Percentiles rank a stretch among this genome's conserved stretches.
These are phyloP conservation scores for Jatropha podagrica DNA, from an alignment of 441 rosid genomes.

Conservation along the genomic window DNA sequence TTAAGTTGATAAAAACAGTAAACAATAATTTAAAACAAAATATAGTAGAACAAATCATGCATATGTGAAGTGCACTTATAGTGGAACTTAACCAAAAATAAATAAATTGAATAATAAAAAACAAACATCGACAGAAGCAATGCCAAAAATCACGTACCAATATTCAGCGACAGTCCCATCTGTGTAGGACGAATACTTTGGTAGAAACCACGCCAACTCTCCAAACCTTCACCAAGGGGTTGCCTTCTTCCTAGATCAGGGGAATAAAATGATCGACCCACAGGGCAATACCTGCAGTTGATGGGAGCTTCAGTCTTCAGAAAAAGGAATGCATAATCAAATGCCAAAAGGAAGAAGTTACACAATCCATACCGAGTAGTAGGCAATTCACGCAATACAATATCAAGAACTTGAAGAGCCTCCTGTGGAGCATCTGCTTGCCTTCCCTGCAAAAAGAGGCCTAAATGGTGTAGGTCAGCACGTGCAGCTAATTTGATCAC, in stretches of 20 bases:
- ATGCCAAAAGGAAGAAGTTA: slow-evolving; percentile 6
- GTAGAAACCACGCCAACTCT: slow-evolving; percentile 98
- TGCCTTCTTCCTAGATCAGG: slow-evolving; percentile 84
- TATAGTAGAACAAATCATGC: not conserved
- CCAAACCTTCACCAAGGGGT: slow-evolving; percentile 86
- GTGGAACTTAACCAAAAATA: not conserved
- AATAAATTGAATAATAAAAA: not conserved
- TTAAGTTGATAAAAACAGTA: not conserved
- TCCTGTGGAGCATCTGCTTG: slow-evolving; percentile 98
- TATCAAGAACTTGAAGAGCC: slow-evolving; percentile 95
- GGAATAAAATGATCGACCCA: slow-evolving; percentile 90
- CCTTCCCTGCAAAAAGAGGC: slow-evolving; percentile 79
- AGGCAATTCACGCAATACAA: slow-evolving; percentile 94
- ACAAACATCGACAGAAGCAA: not conserved
- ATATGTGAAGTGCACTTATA: not conserved
- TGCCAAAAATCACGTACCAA: slow-evolving; percentile 41
- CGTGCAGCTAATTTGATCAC: slow-evolving; percentile 89
- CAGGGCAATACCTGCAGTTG: slow-evolving; percentile 67
- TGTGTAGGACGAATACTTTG: slow-evolving; percentile 99
- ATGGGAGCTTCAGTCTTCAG: slow-evolving; percentile 19
- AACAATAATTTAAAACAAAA: not conserved
- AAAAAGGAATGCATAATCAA: not conserved
- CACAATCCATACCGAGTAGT: slow-evolving; percentile 51
- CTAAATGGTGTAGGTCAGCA: slow-evolving; percentile 86
- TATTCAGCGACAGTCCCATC: slow-evolving; percentile 88